Conservation (phyloP, 306 rosid species). For the Vachellia pachyceras region DNA sequence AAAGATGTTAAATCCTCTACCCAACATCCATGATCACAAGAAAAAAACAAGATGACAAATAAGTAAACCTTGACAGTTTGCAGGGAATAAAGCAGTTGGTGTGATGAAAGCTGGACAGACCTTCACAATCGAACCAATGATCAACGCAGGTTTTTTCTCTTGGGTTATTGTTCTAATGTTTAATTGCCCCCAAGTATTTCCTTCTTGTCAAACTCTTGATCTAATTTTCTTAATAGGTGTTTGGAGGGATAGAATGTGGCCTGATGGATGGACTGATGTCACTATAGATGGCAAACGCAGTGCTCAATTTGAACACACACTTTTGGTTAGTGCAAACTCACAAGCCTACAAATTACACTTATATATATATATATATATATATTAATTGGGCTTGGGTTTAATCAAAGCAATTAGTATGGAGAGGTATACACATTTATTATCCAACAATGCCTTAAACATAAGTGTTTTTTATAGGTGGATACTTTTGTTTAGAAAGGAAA, state of each 20-base stretch:
- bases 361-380: no score
- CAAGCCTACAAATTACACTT: background rate
- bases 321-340: constrained; percentile 61
- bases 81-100: constrained; percentile 98
- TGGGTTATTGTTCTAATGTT: background rate
- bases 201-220: no score
- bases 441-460: no score
- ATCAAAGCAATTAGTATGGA: no score
- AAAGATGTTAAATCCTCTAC: no score
- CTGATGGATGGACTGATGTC: constrained; percentile 94
- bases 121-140: constrained; percentile 96
- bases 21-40: constrained; percentile 6
- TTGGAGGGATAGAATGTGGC: constrained; percentile 99
- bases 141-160: constrained; percentile 70
- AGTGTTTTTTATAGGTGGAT: no score
- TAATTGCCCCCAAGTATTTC: no score
- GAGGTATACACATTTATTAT: no score
- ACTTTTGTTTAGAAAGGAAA: no score
- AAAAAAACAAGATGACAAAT: constrained; percentile 18
- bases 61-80: constrained; percentile 46
- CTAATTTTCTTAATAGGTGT: constrained; percentile 53
- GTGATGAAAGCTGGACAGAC: constrained; percentile 97
- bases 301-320: constrained; percentile 98
- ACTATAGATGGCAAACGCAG: constrained; percentile 89
- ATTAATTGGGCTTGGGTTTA: no score